These are phyloP conservation scores for Sporothrix pseudoabietina DNA, from an alignment of 2,329 filamentous ascomycete species.

Conservation along the genomic window DNA sequence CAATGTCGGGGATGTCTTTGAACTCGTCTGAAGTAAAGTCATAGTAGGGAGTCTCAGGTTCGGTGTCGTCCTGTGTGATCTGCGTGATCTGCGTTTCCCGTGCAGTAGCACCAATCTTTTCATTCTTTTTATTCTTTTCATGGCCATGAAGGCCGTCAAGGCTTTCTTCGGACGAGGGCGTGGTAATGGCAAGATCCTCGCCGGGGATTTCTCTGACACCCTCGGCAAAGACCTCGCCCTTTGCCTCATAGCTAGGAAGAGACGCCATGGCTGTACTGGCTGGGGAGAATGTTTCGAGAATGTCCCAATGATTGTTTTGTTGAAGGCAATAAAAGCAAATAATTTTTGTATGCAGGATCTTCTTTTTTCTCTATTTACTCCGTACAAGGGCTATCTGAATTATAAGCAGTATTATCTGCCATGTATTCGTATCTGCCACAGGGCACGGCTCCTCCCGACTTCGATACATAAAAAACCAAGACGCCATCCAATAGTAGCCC, in stretches of 20 bases:
- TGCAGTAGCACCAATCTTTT: neutral
- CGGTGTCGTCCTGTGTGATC: neutral
- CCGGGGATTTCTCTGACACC: neutral
- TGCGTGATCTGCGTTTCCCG: neutral
- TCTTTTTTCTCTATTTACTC: too few relatives aligned
- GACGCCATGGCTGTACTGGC: neutral
- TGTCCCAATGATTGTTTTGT: too few relatives aligned
- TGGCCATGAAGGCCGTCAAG: neutral
- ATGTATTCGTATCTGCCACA: too few relatives aligned
- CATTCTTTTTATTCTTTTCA: neutral
- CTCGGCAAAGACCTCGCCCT: neutral
- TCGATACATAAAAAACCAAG: too few relatives aligned
- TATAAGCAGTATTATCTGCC: too few relatives aligned
- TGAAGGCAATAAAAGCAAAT: too few relatives aligned
- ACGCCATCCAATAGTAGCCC: neutral
- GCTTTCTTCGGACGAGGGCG: neutral
- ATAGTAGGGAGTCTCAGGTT: neutral
- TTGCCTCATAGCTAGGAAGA: neutral
- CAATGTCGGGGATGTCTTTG: constrained; percentile 33
- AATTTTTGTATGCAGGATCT: too few relatives aligned
- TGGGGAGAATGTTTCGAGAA: neutral
- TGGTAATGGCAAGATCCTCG: neutral
- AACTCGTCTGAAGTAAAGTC: constrained; percentile 22
- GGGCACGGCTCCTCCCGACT: too few relatives aligned
- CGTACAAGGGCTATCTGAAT: too few relatives aligned